Base-by-base conservation (phyloP, 768 basidiomycete species). In the Phylloporus sp. region DNA sequence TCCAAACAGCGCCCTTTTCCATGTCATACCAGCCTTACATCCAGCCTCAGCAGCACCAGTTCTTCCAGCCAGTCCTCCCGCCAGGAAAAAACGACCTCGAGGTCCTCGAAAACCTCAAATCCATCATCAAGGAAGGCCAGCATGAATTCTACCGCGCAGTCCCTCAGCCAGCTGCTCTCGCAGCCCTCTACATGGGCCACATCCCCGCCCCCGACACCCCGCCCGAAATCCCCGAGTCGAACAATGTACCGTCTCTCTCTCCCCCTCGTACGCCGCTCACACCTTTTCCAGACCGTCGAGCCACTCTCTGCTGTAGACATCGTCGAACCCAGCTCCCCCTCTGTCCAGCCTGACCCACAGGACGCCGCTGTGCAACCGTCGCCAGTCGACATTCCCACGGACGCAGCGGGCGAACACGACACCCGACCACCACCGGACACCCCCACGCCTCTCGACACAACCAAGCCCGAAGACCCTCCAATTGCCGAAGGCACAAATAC, bases 51-150 rank as follows among this genome's bases (percentile, higher is more conserved):
- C 63, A 60, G 38, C 51, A 63, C 29, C 56, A 38, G 48, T 61
- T 62, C 44, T 68, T 48, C 53, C 57, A 50, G 45, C 57, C 53
- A 50, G 55, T 57, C n/a, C 58, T 75, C 0, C 75, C 78, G 3
- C 72, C 77, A 18, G 84, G 81, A 8, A 72, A 78, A 56, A 75
- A 71, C 59, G 87, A 88, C 67, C 75, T 89, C 51, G 83, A 87
- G 61, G 74, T 82, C 26, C 75, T 90, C 49, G 80, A 88, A 66
- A 80, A 80, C 46, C 79, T 90, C 63, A 89, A 90, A 64, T 69
- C 78, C 20, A 69, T 77, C 45, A 89, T 90, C 65, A 83, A 81
- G 59, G 74, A 71, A 26, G 79, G 78, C 40, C 86, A 90, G 59
- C 86, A 90, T 64, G 79, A 84, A 45, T 71, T 80, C 55, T 90